These are phyloP conservation scores for Lachnum nothofagi DNA, from an alignment of 2,329 filamentous ascomycete species.

Conservation along the genomic window DNA sequence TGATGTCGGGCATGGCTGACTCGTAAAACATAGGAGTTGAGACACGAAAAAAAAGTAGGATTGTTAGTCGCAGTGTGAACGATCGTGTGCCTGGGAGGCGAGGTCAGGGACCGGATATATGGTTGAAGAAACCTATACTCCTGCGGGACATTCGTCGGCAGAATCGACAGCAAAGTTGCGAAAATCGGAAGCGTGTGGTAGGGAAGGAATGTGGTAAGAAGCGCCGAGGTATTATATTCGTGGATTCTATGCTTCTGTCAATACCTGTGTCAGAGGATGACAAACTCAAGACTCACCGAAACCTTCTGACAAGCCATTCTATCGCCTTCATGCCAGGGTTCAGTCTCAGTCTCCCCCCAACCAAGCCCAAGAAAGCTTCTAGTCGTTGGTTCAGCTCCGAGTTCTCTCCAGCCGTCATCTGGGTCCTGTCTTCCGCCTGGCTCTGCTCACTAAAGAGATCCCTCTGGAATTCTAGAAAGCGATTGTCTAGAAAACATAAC, in stretches of 20 bases:
- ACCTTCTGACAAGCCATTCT: constrained; percentile 91
- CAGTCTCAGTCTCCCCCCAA: constrained; percentile 70
- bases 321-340: constrained; percentile 85
- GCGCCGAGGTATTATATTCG: constrained; percentile 74
- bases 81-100: constrained; percentile 73
- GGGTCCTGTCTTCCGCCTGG: constrained; percentile 77
- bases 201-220: constrained; percentile 83
- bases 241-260: constrained; percentile 59
- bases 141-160: constrained; percentile 68
- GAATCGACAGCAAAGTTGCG: constrained; percentile 76
- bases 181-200: constrained; percentile 87
- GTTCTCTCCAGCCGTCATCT: constrained; percentile 79
- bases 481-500: constrained; percentile 76
- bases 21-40: constrained; percentile 75
- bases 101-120: constrained; percentile 72
- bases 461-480: constrained; percentile 68
- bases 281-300: constrained; percentile 56
- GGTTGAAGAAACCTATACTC: constrained; percentile 81
- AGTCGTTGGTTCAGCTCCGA: constrained; percentile 71
- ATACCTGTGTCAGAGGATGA: not conserved
- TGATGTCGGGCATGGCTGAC: constrained; percentile 67
- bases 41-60: constrained; percentile 64
- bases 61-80: constrained; percentile 80
- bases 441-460: constrained; percentile 93
- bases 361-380: constrained; percentile 76